Evolutionary conservation across 768 basidiomycete genomes (phyloP), one percentile per base, ranked within the genome.

Genomic region (Tylopilus intermedius): DNA sequence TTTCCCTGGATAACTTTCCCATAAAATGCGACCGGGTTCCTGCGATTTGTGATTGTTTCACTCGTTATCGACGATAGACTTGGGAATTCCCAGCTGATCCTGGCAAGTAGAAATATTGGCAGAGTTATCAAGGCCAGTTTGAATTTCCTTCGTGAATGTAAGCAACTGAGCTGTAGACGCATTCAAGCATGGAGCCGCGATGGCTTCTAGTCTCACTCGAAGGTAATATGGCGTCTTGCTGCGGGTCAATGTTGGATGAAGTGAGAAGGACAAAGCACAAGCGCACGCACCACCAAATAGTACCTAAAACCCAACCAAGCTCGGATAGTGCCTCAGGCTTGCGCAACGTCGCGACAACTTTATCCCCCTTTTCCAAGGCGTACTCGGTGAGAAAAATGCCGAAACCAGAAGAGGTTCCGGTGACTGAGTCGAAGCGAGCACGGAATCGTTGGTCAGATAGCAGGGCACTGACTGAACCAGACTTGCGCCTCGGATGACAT

Each of bases 321-420:
- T 67, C 65, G 21, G 57, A 50, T 29, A 76, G 62, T 24, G 53
- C 61, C 15, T 58, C 65, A 7, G 74, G 74, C 47, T 63, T 71
- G 42, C 76, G 73, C 26, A 75, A 55, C n/a, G 76, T 76, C 7
- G 78, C 76, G 51, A 75, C 64, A 45, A 67, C 76, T 6, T 51
- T 69, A 39, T 74, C 73, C 14, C 75, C 76, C 8, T 58, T 63
- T 13, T 50, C 37, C 38, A 77, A 66, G 43, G 63, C 71, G 3
- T 50, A 11, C 50, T 73, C 62, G 2, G 65, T 58, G 22, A 72
- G 58, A 21, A 56, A 47, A n/a, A 62, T 67, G 5, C 75, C 76
- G 44, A 77, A 68, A 26, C 76, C 74, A 0, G 72, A 64, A 10
- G 71, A 72, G 5, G 68, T 58, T 11, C 76, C 75, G 14, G 74